Conservation (phyloP, 257 asterid genomes). For the Solanum raphanifolium region DNA sequence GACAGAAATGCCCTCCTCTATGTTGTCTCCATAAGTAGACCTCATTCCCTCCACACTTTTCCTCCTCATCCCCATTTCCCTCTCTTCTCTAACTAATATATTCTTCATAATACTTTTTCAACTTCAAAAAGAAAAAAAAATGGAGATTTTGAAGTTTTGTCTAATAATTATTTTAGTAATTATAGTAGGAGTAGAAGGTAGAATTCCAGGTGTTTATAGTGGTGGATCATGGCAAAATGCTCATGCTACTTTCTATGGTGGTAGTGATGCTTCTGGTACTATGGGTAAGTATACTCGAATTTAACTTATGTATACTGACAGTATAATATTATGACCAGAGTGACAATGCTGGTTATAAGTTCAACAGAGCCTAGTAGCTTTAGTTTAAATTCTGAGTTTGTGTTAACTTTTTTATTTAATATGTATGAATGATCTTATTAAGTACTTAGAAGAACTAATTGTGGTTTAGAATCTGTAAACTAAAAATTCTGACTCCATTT, state of each 20-base stretch:
- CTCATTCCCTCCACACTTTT: neutral
- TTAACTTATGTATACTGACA: neutral
- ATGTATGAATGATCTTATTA: neutral
- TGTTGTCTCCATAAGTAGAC: neutral
- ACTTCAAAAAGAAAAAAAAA: neutral
- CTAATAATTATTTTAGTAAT: neutral
- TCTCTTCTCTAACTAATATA: neutral
- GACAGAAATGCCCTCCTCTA: neutral
- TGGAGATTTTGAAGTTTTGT: neutral
- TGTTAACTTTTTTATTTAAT: neutral
- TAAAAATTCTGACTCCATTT: neutral
- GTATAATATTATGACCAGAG: neutral
- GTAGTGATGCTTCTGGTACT: conserved; percentile 3
- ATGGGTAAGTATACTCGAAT: neutral
- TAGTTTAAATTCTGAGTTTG: neutral
- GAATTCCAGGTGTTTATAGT: neutral
- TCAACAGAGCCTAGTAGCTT: no score
- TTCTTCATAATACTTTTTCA: neutral
- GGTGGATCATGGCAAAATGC: conserved; percentile 7
- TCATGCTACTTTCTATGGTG: conserved; percentile 7
- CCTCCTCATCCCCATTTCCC: neutral
- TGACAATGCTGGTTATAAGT: neutral
- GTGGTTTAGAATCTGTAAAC: no score
- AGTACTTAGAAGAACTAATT: neutral
- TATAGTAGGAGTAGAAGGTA: neutral